phyloP scores from a whole-genome alignment of 305 asterid genomes.

The Solanum hybrid region DNA sequence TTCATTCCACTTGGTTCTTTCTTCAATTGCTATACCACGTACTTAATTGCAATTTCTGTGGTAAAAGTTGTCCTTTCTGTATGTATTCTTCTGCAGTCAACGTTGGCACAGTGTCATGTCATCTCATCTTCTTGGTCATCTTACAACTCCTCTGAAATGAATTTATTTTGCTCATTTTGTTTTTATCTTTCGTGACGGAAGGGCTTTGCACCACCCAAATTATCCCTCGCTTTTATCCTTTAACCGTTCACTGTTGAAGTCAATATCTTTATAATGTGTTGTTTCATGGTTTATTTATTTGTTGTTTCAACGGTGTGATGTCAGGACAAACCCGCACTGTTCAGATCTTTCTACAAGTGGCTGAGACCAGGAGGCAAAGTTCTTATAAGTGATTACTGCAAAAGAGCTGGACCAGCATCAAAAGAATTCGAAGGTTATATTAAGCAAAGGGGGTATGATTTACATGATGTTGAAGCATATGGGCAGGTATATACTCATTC shows the following conservation, averaged over 20 bases:
- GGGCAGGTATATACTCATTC: slow-evolving; percentile 50
- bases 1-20: background rate
- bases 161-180: background rate
- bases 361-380: slow-evolving; percentile 95
- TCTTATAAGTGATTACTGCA: slow-evolving; percentile 87
- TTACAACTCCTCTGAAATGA: background rate
- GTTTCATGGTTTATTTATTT: background rate
- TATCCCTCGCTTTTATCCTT: background rate
- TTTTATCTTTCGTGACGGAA: background rate
- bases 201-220: background rate
- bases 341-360: slow-evolving; percentile 90
- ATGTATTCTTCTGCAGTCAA: background rate
- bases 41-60: background rate
- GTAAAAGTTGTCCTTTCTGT: background rate
- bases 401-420: slow-evolving; percentile 62
- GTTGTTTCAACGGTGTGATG: slow-evolving; percentile 3
- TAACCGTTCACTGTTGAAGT: background rate
- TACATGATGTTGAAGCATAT: slow-evolving; percentile 67
- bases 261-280: background rate
- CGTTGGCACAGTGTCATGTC: background rate
- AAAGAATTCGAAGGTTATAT: slow-evolving; percentile 65
- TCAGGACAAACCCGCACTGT: slow-evolving; percentile 89
- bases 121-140: background rate
- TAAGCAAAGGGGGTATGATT: slow-evolving; percentile 83
- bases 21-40: background rate